Evolutionary conservation across 257 asterid species (phyloP), one percentile per base, ranked within the genome.

Genomic region (Solanum etuberosum): DNA sequence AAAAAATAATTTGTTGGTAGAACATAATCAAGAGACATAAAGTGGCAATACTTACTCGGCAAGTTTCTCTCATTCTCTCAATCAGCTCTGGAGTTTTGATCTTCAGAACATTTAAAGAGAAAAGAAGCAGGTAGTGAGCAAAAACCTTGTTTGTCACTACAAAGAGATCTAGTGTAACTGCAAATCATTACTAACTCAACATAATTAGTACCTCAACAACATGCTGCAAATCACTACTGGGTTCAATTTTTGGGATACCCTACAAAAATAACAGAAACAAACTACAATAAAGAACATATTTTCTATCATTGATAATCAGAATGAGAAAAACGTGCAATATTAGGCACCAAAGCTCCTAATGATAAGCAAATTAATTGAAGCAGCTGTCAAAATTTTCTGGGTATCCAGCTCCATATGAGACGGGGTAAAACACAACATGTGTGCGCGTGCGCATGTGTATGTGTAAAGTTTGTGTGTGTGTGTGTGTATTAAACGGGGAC

Each of bases 191-290:
- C 51, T 40, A 76, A 38, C 68, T 88, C 85, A 80, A 86, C 85
- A 65, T 71, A 43, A 42, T 88, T 68, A 86, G 54, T 94, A 97
- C 99, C 99, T 96, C 99, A 81, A 97, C 99, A 87, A 78, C 91
- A 92, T 91, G 96, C 89, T 97, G 99, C 91, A 96, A 91, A 80
- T 97, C 98, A 86, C 99, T 97, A 88, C 84, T 94, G 67, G 98
- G 98, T 89, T 97, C 99, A 93, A 93, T 90, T 92, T 93, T 95
- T 32, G 99, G 99, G 88, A 87, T 92, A 84, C 99, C 99, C 99
- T 97, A 90, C 84, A 88, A 85, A 81, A 70, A 80, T 70, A 72
- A 71, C 74, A 54, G 15, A 73, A 48, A 59, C 18, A 51, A 85
- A 71, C 15, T 38, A 76, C 86, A 29, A 31, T 16, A 29, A 32